phyloP scores from a whole-genome alignment of 2,329 filamentous ascomycete genomes.

The Sporothrix luriei region DNA sequence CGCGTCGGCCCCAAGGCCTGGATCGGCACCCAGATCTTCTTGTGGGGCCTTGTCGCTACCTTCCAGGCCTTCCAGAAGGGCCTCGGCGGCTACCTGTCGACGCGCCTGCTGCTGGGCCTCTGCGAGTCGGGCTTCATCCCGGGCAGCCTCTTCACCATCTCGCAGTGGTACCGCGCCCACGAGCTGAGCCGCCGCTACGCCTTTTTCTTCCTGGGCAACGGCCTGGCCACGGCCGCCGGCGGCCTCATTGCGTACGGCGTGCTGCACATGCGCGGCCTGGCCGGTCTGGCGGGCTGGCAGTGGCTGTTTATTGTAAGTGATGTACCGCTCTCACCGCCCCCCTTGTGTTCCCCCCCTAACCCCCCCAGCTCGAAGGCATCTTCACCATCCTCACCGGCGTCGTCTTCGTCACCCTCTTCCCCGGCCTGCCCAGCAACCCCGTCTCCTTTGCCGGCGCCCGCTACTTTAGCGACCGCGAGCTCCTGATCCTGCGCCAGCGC shows the following conservation, averaged over 20 bases:
- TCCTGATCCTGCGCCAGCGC: conserved; percentile 49
- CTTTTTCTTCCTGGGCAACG: conserved; percentile 60
- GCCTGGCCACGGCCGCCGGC: conserved; percentile 51
- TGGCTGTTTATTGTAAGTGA: conserved; percentile 57
- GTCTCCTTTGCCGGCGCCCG: conserved; percentile 46
- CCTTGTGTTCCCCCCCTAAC: too few species aligned
- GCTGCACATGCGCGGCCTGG: conserved; percentile 53
- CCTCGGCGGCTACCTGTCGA: conserved; percentile 52
- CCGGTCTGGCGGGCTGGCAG: conserved; percentile 56
- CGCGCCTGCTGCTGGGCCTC: conserved; percentile 54
- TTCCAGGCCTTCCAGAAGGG: conserved; percentile 57
- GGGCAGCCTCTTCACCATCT: conserved; percentile 54
- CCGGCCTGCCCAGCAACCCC: conserved; percentile 51
- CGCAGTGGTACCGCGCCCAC: conserved; percentile 57
- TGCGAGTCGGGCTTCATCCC: conserved; percentile 60
- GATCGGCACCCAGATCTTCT: conserved; percentile 57
- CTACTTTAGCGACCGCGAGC: conserved; percentile 46
- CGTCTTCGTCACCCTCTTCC: conserved; percentile 49
- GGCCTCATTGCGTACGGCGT: conserved; percentile 51
- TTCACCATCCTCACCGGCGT: conserved; percentile 54
- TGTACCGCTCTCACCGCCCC: too few species aligned
- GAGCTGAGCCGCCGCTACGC: conserved; percentile 57
- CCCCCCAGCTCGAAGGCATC: conserved; percentile 52
- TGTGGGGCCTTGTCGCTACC: conserved; percentile 56
- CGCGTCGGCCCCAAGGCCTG: conserved; percentile 55